Conservation (phyloP, 352 stramenopile genomes). For the Globisporangium parvum region DNA sequence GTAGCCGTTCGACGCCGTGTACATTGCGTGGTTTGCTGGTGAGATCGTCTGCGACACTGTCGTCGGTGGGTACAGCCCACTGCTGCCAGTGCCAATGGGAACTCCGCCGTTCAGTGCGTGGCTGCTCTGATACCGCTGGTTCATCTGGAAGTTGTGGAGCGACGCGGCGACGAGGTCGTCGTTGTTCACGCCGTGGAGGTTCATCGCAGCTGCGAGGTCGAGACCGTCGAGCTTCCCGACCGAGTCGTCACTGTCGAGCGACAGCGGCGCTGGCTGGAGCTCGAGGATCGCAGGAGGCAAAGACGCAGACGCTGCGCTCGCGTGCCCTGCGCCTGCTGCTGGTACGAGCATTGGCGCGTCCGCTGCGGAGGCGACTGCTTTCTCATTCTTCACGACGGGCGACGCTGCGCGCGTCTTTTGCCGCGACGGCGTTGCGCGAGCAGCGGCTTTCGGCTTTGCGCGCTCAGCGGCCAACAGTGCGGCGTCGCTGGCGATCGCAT, state of each 20-base stretch:
- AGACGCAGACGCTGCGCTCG: background rate
- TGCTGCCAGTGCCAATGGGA: background rate
- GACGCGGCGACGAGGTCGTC: conserved; percentile 62
- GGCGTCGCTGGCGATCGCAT: background rate
- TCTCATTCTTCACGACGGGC: conserved; percentile 22
- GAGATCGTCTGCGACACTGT: conserved; percentile 25
- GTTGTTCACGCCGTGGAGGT: conserved; percentile 45
- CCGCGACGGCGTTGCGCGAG: conserved; percentile 31
- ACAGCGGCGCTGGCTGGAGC: conserved; percentile 11
- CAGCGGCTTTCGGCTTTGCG: conserved; percentile 24
- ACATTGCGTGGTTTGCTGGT: conserved; percentile 35
- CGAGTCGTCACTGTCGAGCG: conserved; percentile 4
- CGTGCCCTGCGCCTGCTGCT: background rate
- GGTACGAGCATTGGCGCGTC: background rate
- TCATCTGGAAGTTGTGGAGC: conserved; percentile 75
- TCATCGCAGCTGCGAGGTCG: conserved; percentile 27
- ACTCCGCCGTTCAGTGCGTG: conserved; percentile 2
- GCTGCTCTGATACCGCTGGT: conserved; percentile 36
- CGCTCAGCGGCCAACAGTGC: conserved; percentile 13
- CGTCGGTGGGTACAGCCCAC: conserved; percentile 8
- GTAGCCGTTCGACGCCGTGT: conserved; percentile 41
- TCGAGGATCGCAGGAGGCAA: background rate
- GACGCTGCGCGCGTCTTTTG: conserved; percentile 31
- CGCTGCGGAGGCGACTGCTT: background rate
- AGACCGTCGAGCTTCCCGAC: conserved; percentile 17